phyloP scores from a whole-genome alignment of 2,329 filamentous ascomycete genomes.

The Neurospora sp. region DNA sequence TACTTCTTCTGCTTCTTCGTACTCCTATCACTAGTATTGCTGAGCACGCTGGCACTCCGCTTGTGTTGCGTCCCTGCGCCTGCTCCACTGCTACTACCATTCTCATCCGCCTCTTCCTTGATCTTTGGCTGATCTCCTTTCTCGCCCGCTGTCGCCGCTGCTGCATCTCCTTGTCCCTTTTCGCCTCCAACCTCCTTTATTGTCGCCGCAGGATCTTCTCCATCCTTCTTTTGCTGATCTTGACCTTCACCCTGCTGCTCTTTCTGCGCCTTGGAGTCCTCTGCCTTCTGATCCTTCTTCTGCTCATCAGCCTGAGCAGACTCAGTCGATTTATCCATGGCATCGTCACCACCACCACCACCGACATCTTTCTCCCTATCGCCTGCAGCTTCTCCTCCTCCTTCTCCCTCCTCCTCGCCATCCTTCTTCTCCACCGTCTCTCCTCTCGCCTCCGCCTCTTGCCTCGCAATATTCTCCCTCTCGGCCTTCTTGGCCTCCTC shows the following conservation, averaged over 20 bases:
- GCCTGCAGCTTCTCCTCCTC: not conserved
- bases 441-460: conserved; percentile 4
- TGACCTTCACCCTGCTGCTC: not conserved
- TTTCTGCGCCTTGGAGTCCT: not conserved
- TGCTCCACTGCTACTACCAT: conserved; percentile 8
- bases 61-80: conserved; percentile 43
- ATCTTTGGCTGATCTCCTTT: conserved; percentile 2
- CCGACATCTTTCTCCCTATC: not conserved
- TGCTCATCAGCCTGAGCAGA: not conserved
- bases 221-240: not conserved
- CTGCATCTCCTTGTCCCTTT: conserved; percentile 1
- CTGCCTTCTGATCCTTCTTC: conserved; percentile 2
- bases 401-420: not conserved
- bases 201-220: not conserved
- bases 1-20: conserved; percentile 48
- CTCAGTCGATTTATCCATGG: not conserved
- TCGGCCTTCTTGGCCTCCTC: conserved; percentile 48
- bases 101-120: conserved; percentile 18
- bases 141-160: not conserved
- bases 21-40: conserved; percentile 56
- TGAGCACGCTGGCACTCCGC: conserved; percentile 75
- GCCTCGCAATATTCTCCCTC: conserved; percentile 31
- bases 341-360: not conserved
- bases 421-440: not conserved
- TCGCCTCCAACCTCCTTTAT: conserved; percentile 5